These are phyloP conservation scores for Beauveria australis DNA, from an alignment of 2,329 filamentous ascomycete species.

Conservation along the genomic window DNA sequence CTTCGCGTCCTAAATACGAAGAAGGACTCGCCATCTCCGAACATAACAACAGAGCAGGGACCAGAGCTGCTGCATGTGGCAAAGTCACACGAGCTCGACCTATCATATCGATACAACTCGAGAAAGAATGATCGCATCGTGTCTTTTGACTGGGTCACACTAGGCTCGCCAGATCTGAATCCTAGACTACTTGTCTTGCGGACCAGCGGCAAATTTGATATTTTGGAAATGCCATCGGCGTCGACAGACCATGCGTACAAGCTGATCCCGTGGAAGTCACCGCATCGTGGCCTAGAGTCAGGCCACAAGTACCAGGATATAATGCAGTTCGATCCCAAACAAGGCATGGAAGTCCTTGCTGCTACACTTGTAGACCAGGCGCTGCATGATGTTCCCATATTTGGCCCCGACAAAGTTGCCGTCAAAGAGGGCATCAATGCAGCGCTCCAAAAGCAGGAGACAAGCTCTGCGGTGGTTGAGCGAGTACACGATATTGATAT, in stretches of 20 bases:
- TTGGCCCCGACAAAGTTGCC: conserved; percentile 42
- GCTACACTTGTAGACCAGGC: conserved; percentile 46
- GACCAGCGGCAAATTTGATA: conserved; percentile 53
- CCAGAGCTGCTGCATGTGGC: conserved; percentile 53
- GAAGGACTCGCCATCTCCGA: conserved; percentile 39
- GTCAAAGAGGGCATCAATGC: conserved; percentile 34
- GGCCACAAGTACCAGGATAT: conserved; percentile 41
- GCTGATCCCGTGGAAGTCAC: conserved; percentile 52
- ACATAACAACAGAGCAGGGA: conserved; percentile 33
- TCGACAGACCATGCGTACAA: conserved; percentile 52
- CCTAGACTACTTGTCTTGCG: conserved; percentile 53
- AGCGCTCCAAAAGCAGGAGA: conserved; percentile 27
- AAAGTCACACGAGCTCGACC: conserved; percentile 54
- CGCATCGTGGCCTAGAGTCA: conserved; percentile 50
- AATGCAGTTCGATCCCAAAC: conserved; percentile 50
- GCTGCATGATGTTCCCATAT: conserved; percentile 46
- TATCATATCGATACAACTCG: conserved; percentile 43
- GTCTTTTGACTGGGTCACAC: conserved; percentile 60
- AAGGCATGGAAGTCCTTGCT: conserved; percentile 44
- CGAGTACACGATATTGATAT: conserved; percentile 28
- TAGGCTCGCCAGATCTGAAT: conserved; percentile 45
- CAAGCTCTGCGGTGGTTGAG: conserved; percentile 26
- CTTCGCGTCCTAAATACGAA: conserved; percentile 53
- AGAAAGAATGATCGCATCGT: conserved; percentile 53
- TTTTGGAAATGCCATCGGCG: conserved; percentile 52